These are phyloP conservation scores for Sordariomycetes sp. DNA, from an alignment of 2,329 filamentous ascomycete genomes.

Conservation along the genomic window DNA sequence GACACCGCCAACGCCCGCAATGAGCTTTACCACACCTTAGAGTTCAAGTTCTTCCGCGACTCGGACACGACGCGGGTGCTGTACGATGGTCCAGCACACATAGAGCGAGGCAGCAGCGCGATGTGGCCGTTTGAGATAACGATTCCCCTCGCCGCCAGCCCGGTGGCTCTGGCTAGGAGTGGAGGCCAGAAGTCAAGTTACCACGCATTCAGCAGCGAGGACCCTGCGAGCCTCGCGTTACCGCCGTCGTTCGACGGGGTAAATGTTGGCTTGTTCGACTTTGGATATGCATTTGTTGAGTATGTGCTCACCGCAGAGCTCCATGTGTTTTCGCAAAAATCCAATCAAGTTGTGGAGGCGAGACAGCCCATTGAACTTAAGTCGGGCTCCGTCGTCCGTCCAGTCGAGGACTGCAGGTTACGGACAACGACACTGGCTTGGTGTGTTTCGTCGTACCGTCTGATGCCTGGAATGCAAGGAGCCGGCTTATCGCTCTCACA, in stretches of 20 bases:
- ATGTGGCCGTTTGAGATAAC: not conserved
- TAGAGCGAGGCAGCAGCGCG: not conserved
- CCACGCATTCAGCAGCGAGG: not conserved
- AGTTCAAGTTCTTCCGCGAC: not conserved
- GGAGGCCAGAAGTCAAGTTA: not conserved
- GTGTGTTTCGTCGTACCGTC: not conserved
- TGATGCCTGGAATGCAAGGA: not conserved
- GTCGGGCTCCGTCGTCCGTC: not conserved
- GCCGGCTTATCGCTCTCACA: not conserved
- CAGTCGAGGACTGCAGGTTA: not conserved
- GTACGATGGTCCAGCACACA: not conserved
- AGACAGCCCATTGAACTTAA: not conserved
- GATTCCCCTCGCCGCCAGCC: not conserved
- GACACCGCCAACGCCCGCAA: not conserved
- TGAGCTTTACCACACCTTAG: not conserved
- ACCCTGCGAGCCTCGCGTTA: not conserved
- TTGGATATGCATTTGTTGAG: not conserved
- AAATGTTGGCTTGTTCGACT: not conserved
- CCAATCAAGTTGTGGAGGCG: not conserved
- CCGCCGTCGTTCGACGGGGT: not conserved
- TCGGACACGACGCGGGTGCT: not conserved
- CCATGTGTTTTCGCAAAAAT: not conserved
- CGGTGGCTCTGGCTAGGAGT: not conserved
- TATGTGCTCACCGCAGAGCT: not conserved
- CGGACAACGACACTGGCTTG: not conserved